Evolutionary conservation across 176 grass and related monocot genomes (phyloP).

Genomic region (Carex pumila): DNA sequence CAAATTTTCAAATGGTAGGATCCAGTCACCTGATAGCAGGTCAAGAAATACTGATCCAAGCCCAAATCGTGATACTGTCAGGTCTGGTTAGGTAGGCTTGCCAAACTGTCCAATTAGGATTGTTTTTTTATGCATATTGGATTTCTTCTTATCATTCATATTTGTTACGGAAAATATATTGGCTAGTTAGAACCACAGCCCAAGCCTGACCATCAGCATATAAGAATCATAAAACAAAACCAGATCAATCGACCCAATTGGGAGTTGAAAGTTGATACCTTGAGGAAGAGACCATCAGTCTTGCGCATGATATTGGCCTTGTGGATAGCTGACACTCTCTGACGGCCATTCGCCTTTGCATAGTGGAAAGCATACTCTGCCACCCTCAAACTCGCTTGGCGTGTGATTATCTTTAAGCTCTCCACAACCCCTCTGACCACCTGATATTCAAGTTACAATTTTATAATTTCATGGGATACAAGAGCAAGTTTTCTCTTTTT

Average conservation of each 20-base stretch:
- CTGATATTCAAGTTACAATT: conserved; percentile 24
- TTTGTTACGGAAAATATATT: not conserved
- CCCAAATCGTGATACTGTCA: not conserved
- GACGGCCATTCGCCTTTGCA: conserved; percentile 72
- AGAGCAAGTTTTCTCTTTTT: not conserved
- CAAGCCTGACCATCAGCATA: not conserved
- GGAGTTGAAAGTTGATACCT: conserved; percentile 32
- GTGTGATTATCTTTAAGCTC: conserved; percentile 96
- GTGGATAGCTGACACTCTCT: conserved; percentile 94
- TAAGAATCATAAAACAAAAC: not conserved
- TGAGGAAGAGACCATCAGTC: conserved; percentile 97
- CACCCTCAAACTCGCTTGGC: conserved; percentile 96
- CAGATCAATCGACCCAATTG: not conserved
- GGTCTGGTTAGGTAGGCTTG: not conserved
- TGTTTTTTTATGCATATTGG: not conserved
- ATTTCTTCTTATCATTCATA: not conserved
- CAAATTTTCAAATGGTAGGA: not conserved
- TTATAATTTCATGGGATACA: not conserved
- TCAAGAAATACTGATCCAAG: not conserved
- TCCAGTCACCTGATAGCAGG: not conserved
- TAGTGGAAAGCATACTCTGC: conserved; percentile 99
- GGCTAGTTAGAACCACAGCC: not conserved
- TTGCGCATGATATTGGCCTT: conserved; percentile 99
- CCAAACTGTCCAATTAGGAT: not conserved
- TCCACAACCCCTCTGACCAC: conserved; percentile 98